These are phyloP conservation scores for Salix brachista DNA, from an alignment of 345 rosid species.

Conservation along the genomic window DNA sequence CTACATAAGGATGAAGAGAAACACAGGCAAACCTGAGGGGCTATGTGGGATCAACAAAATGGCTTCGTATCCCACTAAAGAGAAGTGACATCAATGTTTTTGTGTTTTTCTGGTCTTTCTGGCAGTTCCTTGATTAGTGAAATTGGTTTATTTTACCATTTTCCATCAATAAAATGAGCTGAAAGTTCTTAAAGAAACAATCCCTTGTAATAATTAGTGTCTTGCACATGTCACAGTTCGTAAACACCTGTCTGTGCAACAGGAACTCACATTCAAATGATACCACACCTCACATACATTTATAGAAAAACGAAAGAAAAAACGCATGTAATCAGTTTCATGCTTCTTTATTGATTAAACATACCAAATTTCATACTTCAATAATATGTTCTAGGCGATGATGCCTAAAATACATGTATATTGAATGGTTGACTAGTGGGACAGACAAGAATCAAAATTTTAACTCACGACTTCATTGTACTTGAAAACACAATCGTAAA, in stretches of 20 bases:
- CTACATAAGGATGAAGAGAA: conserved; percentile 70
- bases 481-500: conserved; percentile 94
- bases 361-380: background rate
- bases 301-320: background rate
- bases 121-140: background rate
- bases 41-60: conserved; percentile 78
- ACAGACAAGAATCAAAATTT: conserved; percentile 9
- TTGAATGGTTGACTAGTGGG: background rate
- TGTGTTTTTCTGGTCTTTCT: background rate
- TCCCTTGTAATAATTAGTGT: background rate
- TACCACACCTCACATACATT: background rate
- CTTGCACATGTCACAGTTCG: background rate
- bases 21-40: conserved; percentile 71
- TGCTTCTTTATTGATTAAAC: conserved; percentile 5
- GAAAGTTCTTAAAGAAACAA: background rate
- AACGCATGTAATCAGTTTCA: background rate
- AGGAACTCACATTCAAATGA: background rate
- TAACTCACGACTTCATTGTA: conserved; percentile 58
- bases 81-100: conserved; percentile 15
- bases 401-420: conserved; percentile 10
- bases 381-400: background rate
- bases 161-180: conserved; percentile 5
- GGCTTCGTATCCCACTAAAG: conserved; percentile 78
- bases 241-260: background rate
- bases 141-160: background rate